Evolutionary conservation across 805 yeast species (phyloP).

Genomic region (Grigorovia humatica): DNA sequence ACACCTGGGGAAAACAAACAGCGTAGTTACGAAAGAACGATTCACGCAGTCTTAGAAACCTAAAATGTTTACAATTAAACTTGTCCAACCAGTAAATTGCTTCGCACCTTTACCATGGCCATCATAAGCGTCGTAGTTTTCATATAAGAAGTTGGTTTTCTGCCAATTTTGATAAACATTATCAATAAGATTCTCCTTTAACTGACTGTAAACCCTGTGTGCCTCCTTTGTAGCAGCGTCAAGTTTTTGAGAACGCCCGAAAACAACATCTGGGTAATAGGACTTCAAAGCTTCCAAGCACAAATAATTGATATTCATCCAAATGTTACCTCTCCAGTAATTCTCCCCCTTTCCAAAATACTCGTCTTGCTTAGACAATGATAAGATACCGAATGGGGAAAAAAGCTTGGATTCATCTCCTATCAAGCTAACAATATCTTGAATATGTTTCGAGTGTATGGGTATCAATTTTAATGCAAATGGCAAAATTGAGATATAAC

Average conservation of each 20-base stretch:
- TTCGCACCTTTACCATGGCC: constrained; percentile 77
- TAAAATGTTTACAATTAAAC: constrained; percentile 72
- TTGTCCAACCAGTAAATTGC: constrained; percentile 93
- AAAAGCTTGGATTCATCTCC: constrained; percentile 66
- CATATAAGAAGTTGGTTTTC: constrained; percentile 77
- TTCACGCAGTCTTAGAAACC: constrained; percentile 6
- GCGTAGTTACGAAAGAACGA: neutral
- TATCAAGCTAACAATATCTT: constrained; percentile 44
- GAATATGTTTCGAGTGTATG: constrained; percentile 36
- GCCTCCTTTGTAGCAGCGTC: constrained; percentile 24
- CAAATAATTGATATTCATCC: constrained; percentile 87
- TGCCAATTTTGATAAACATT: constrained; percentile 65
- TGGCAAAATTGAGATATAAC: constrained; percentile 82
- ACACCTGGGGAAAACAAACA: neutral
- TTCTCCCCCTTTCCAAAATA: constrained; percentile 71
- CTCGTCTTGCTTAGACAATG: constrained; percentile 58
- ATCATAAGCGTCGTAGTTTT: constrained; percentile 69
- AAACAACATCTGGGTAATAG: constrained; percentile 34
- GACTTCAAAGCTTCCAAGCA: constrained; percentile 56
- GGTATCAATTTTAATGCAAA: constrained; percentile 62
- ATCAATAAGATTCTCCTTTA: constrained; percentile 56
- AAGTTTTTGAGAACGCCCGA: constrained; percentile 5
- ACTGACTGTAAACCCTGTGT: constrained; percentile 40
- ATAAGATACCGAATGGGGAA: constrained; percentile 70
- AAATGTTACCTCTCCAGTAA: constrained; percentile 92